phyloP scores from a whole-genome alignment of 345 rosid genomes.

The Viola odorata region DNA sequence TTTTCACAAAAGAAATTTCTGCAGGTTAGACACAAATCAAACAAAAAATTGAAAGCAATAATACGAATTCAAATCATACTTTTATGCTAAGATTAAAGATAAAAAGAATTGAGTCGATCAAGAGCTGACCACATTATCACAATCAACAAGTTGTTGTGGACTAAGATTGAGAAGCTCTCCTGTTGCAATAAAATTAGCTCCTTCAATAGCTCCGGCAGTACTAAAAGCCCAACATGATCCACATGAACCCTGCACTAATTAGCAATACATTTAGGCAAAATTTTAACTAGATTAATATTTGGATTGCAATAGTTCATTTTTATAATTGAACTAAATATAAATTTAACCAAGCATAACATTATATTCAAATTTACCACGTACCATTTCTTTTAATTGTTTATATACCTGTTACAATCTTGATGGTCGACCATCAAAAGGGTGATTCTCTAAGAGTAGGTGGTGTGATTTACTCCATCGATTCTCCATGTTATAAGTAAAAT shows the following conservation, averaged over 20 bases:
- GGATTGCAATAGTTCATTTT: no score
- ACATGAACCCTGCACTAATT: constrained; percentile 53
- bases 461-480: no score
- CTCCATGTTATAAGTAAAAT: no score
- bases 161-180: constrained; percentile 88
- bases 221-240: constrained; percentile 98
- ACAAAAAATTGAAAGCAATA: neutral
- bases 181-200: constrained; percentile 67
- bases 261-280: neutral
- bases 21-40: neutral
- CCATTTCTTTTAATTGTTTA: neutral
- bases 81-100: neutral
- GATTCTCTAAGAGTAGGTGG: no score
- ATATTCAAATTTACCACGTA: no score
- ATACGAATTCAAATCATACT: no score
- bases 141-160: constrained; percentile 88
- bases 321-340: no score
- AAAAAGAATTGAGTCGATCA: neutral
- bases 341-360: no score
- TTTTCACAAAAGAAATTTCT: no score
- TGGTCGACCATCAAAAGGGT: no score
- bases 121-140: constrained; percentile 52
- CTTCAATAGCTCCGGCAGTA: constrained; percentile 84
- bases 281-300: no score
- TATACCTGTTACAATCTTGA: no score